Conservation (phyloP, 1,284 basidiomycete genomes). For the Puccinia novopanici region DNA sequence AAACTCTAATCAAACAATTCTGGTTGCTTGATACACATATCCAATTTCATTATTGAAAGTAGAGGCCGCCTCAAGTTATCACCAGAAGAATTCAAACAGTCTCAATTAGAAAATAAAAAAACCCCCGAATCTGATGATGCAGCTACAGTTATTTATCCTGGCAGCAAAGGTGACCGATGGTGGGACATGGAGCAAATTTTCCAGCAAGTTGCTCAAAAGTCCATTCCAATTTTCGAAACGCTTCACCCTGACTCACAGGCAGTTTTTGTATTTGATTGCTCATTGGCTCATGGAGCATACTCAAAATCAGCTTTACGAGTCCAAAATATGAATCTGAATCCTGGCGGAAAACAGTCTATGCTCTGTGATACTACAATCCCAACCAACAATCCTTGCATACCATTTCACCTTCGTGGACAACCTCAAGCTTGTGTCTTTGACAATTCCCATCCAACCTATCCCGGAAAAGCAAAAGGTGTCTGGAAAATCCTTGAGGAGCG, state of each 20-base stretch:
- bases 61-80: background rate
- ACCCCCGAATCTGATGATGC: background rate
- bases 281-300: too few relatives aligned
- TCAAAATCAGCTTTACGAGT: background rate
- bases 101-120: background rate
- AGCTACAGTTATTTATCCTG: slow-evolving; percentile 18
- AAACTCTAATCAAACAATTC: background rate
- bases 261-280: too few relatives aligned
- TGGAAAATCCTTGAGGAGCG: too few relatives aligned
- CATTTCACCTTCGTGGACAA: too few relatives aligned
- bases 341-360: slow-evolving; percentile 11
- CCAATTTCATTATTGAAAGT: background rate
- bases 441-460: too few relatives aligned
- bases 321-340: slow-evolving; percentile 32
- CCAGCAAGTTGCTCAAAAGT: background rate
- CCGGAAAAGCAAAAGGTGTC: too few relatives aligned
- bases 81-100: background rate
- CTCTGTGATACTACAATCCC: slow-evolving; percentile 18
- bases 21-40: background rate
- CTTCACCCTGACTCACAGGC: too few relatives aligned
- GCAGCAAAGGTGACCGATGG: background rate
- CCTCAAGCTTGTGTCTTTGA: too few relatives aligned
- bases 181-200: slow-evolving; percentile 11
- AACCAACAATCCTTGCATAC: slow-evolving; percentile 6
- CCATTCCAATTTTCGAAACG: background rate